A percentile compares a stretch with the other conserved stretches of the same genome.
Conservation (phyloP, 495 filamentous ascomycete genomes). For the Tirmania nivea region DNA sequence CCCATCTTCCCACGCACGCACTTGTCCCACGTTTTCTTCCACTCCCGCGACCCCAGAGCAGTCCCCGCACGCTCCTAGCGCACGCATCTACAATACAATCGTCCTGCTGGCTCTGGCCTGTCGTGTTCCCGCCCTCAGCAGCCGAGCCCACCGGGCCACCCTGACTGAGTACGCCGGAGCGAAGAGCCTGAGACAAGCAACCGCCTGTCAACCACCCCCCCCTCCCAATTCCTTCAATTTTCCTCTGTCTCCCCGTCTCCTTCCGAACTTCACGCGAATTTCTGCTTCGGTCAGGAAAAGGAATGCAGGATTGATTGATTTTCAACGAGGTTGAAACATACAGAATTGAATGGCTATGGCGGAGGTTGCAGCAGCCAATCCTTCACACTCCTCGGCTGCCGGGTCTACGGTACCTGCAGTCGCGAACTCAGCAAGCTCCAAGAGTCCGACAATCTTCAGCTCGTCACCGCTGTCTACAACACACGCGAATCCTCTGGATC, state of each 20-base stretch:
- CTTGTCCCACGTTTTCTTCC: slow-evolving; percentile 6
- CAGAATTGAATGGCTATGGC: slow-evolving; percentile 9
- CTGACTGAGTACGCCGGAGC: background rate
- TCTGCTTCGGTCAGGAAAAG: slow-evolving; percentile 2
- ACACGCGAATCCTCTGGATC: slow-evolving; percentile 13
- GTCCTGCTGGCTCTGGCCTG: background rate
- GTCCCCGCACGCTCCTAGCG: background rate
- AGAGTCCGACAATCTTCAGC: slow-evolving; percentile 18
- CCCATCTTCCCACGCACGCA: slow-evolving; percentile 3
- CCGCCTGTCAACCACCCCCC: background rate
- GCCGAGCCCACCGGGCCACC: background rate
- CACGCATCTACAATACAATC: slow-evolving; percentile 1
- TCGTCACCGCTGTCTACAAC: slow-evolving; percentile 14
- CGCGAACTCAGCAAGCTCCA: slow-evolving; percentile 16
- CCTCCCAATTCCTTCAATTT: slow-evolving; percentile 1
- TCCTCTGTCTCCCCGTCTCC: slow-evolving; percentile 1
- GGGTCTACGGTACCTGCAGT: slow-evolving; percentile 15
- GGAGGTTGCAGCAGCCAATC: slow-evolving; percentile 19
- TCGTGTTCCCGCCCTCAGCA: no score
- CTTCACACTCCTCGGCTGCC: slow-evolving; percentile 19
- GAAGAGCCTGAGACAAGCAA: no score
- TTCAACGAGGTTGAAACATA: background rate
- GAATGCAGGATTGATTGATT: background rate
- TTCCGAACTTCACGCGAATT: slow-evolving; percentile 2
- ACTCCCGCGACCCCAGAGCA: background rate